These are phyloP conservation scores for Platismatia glauca DNA, from an alignment of 495 filamentous ascomycete genomes.

Conservation along the genomic window DNA sequence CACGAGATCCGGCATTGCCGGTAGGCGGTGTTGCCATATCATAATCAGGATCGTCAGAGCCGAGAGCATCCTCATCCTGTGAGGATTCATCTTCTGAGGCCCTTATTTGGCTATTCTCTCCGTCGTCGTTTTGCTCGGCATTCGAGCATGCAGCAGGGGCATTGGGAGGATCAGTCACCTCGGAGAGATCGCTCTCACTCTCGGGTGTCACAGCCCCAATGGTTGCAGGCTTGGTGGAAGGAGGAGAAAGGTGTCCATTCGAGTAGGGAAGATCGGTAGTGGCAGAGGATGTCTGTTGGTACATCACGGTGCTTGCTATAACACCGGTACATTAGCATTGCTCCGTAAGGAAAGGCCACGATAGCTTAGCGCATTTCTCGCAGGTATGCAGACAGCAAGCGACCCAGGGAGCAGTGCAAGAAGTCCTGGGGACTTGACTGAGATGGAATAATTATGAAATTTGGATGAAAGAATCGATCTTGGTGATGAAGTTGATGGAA, in stretches of 20 bases:
- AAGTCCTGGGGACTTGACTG: neutral
- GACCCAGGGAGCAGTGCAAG: conserved; percentile 16
- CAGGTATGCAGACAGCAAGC: conserved; percentile 12
- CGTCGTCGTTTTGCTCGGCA: conserved; percentile 18
- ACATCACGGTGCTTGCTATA: conserved; percentile 25
- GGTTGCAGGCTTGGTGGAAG: conserved; percentile 21
- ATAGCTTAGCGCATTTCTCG: conserved; percentile 11
- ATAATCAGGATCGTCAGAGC: conserved; percentile 73
- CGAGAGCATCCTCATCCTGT: conserved; percentile 56
- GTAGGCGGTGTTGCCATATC: conserved; percentile 56
- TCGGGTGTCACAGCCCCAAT: conserved; percentile 32
- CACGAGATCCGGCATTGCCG: conserved; percentile 38
- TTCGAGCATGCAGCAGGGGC: conserved; percentile 26
- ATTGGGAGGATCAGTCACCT: conserved; percentile 35
- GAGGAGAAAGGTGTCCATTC: conserved; percentile 25
- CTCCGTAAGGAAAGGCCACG: neutral
- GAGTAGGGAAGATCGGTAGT: conserved; percentile 16
- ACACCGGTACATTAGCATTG: conserved; percentile 25
- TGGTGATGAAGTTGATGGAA: conserved; percentile 25
- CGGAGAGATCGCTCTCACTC: conserved; percentile 46
- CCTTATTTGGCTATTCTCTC: conserved; percentile 28
- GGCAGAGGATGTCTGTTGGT: conserved; percentile 18
- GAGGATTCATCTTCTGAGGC: conserved; percentile 40
- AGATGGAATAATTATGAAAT: neutral
- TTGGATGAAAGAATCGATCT: conserved; percentile 16